Percentiles rank a stretch among this genome's conserved stretches.
Evolutionary conservation across 768 basidiomycete species (phyloP).

Genomic region (Suillus alpinus): DNA sequence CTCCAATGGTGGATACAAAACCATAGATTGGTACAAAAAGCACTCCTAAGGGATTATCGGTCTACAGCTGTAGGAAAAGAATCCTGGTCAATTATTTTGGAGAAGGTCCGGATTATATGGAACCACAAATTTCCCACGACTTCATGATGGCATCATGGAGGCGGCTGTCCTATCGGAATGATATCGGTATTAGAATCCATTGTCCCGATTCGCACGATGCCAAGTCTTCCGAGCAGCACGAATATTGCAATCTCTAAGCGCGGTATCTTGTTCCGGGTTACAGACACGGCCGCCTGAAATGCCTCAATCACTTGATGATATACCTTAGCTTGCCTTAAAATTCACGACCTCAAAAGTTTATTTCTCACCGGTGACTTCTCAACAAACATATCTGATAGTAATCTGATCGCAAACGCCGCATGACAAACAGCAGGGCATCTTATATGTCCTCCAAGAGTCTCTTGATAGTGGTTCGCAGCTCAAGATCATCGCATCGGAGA

Average conservation of each 20-base stretch:
- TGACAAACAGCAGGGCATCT: background rate
- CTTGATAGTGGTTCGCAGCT: slow-evolving; percentile 45
- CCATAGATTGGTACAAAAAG: slow-evolving; percentile 48
- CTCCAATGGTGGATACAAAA: slow-evolving; percentile 41
- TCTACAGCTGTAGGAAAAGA: slow-evolving; percentile 11
- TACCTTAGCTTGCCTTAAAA: background rate
- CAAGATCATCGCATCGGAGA: slow-evolving; percentile 50
- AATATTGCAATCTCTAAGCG: background rate
- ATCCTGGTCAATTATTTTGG: slow-evolving; percentile 12
- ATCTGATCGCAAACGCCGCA: background rate
- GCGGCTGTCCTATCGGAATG: background rate
- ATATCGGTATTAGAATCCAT: background rate
- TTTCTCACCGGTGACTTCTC: background rate
- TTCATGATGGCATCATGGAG: background rate
- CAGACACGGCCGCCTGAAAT: background rate
- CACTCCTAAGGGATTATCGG: slow-evolving; percentile 9
- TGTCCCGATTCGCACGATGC: background rate
- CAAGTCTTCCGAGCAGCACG: background rate
- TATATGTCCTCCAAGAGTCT: slow-evolving; percentile 31
- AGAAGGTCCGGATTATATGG: background rate
- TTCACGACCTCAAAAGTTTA: background rate
- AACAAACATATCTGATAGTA: slow-evolving; percentile 1
- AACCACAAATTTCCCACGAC: slow-evolving; percentile 8
- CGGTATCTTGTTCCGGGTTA: background rate
- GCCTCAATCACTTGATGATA: background rate